Evolutionary conservation across 2,329 filamentous ascomycete species (phyloP).

Genomic region (Hypoxylon sp.): DNA sequence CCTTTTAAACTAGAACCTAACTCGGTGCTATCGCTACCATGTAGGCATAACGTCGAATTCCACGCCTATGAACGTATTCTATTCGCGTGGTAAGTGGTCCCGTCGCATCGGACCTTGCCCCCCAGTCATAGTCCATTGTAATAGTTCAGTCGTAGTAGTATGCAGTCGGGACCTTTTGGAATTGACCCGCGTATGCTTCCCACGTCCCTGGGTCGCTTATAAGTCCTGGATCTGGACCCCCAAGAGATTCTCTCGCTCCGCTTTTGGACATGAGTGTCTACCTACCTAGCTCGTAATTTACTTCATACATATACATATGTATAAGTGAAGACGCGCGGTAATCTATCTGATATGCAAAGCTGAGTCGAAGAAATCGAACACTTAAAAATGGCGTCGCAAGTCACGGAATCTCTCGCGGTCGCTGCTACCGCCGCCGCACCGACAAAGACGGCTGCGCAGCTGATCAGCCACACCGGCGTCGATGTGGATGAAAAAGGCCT

Average conservation of each 20-base stretch:
- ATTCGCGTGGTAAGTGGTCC: conserved; percentile 5
- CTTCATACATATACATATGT: too few species aligned
- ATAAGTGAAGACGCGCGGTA: too few species aligned
- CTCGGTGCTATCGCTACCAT: neutral
- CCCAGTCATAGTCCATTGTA: neutral
- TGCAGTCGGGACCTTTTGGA: too few species aligned
- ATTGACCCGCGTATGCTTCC: too few species aligned
- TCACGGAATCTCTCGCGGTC: conserved; percentile 24
- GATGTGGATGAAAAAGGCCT: conserved; percentile 10
- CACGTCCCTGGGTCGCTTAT: too few species aligned
- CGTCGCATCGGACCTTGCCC: conserved; percentile 11
- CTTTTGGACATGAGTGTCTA: neutral
- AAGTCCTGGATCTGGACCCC: neutral
- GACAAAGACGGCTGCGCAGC: conserved; percentile 18
- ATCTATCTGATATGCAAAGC: neutral
- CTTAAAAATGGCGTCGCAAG: conserved; percentile 17
- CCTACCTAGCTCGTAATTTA: too few species aligned
- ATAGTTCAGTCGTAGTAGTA: neutral
- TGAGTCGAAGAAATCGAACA: neutral
- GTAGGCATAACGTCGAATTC: conserved; percentile 3
- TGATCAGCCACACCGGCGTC: conserved; percentile 5
- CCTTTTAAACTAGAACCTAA: conserved; percentile 7
- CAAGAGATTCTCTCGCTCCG: neutral
- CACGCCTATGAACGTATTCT: neutral
- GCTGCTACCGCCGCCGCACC: conserved; percentile 12